Evolutionary conservation across 176 grass and related monocot genomes (phyloP), one percentile per base, ranked within the genome.

Genomic region (Chrysopogon serrulatus): DNA sequence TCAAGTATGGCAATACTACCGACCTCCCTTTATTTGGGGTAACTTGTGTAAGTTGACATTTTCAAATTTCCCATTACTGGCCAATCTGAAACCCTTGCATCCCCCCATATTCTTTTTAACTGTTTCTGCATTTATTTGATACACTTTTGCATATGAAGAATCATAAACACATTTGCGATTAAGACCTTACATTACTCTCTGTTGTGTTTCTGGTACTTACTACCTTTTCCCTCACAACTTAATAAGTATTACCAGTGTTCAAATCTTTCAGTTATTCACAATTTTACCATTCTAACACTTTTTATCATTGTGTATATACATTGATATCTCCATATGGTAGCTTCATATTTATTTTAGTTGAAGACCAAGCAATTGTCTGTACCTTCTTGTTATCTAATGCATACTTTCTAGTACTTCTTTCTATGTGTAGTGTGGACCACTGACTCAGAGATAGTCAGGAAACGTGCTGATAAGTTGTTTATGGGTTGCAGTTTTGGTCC

Each of bases 401-500:
- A 72, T 81, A 67, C 33, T 74, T 66, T 35, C 8, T 26, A n/a
- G n/a, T n/a, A 41, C 5, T 71, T 70, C 68, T 71, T 45, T 48
- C 26, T 31, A 72, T 72, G 70, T 73, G 42, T 17, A 47, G 41
- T 2, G 19, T 87, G 85, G 71, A 69, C 78, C 85, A 76, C 78
- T 49, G 2, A 87, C 61, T 57, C 45, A 68, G 47, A 60, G 37
- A 68, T 60, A 76, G 85, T 68, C 37, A 62, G 62, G 33, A 69
- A 82, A 87, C 49, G 16, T 69, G 78, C 71, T 26, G 19, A 53
- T 76, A 60, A 59, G 59, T 56, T 66, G 35, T 74, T 75, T 79
- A 80, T 74, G 18, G 32, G 62, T 64, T 87, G 74, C 61, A 82
- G 69, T 44, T 19, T 80, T 69, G 71, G 47, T 53, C 78, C 78